Evolutionary conservation across 495 filamentous ascomycete genomes (phyloP), one percentile per base, ranked within the genome.

Genomic region (Aspergillus hancockii): DNA sequence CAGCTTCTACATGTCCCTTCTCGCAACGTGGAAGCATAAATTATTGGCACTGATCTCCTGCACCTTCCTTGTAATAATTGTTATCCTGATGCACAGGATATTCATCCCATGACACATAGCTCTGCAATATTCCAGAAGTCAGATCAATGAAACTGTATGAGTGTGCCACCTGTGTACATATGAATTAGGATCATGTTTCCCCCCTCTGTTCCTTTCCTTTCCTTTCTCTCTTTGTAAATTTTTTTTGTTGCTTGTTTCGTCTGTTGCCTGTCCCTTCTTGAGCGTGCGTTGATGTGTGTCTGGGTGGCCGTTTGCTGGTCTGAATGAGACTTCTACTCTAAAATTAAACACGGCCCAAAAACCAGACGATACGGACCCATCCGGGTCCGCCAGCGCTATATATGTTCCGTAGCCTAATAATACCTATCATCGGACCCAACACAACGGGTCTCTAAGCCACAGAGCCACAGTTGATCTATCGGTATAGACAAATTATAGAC

Each of bases 401-500:
- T 45, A 45, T 45, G 6, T 9, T 47, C 43, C 43, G 43, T 23
- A 23, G 43, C 18, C 43, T 47, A 47, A 22, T 22, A 47, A 23
- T 47, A 47, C 43, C 43, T 47, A 47, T 47, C 43, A 23, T 47
- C 21, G 8, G 43, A 47, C 43, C 43, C 43, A 23, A 10, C 3
- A 47, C 43, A 22, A 47, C 8, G 43, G 43, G 16, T 10, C 18
- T 23, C 43, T 8, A 47, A 21, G 43, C 43, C 43, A 47, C 19
- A 47, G 43, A 47, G 19, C 43, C 43, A 47, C 43, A n/a, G 43
- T 13, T 47, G 43, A 47, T 47, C 43, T 47, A 47, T 47, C 43
- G 18, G 43, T 23, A 23, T 14, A n/a, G 38, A 16, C 38, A 47
- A 45, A 18, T 3, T 18, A 45, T 21, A n/a, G 41, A 45, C 41